A percentile compares a stretch with the other conserved stretches of the same genome.
These are phyloP conservation scores for Dendrothele bispora DNA, from an alignment of 768 basidiomycete genomes.

Conservation along the genomic window DNA sequence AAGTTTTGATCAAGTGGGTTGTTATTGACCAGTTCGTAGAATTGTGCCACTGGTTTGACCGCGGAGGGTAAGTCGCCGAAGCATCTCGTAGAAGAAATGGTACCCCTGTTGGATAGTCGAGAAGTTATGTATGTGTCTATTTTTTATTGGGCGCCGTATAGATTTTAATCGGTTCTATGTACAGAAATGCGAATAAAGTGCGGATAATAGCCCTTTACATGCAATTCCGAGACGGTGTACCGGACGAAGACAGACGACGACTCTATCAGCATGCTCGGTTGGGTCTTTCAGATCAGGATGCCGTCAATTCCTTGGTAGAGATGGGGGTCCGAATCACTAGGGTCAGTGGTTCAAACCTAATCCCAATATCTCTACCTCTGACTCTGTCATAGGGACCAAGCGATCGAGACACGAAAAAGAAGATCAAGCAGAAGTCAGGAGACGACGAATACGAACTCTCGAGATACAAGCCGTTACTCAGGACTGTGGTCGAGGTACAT, in stretches of 20 bases:
- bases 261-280: conserved; percentile 94
- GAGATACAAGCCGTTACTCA: conserved; percentile 83
- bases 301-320: conserved; percentile 81
- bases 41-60: conserved; percentile 90
- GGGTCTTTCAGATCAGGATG: conserved; percentile 87
- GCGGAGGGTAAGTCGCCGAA: conserved; percentile 95
- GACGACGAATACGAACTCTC: conserved; percentile 99
- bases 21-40: conserved; percentile 42
- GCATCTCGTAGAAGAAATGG: conserved; percentile 96
- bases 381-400: conserved; percentile 53
- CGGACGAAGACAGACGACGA: conserved; percentile 95
- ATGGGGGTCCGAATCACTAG: conserved; percentile 84
- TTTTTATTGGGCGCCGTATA: neutral
- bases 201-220: conserved; percentile 96
- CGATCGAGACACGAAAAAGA: conserved; percentile 80
- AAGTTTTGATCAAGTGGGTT: neutral
- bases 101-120: conserved; percentile 86
- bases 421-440: conserved; percentile 73
- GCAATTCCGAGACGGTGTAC: conserved; percentile 92
- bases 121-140: conserved; percentile 66
- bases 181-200: conserved; percentile 88
- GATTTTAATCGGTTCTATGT: conserved; percentile 2
- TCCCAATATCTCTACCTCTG: neutral
- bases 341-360: conserved; percentile 57
- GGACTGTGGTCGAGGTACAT: conserved; percentile 78